Base-by-base conservation (phyloP, 495 filamentous ascomycete species). In the Pseudotulostoma volvatum region DNA sequence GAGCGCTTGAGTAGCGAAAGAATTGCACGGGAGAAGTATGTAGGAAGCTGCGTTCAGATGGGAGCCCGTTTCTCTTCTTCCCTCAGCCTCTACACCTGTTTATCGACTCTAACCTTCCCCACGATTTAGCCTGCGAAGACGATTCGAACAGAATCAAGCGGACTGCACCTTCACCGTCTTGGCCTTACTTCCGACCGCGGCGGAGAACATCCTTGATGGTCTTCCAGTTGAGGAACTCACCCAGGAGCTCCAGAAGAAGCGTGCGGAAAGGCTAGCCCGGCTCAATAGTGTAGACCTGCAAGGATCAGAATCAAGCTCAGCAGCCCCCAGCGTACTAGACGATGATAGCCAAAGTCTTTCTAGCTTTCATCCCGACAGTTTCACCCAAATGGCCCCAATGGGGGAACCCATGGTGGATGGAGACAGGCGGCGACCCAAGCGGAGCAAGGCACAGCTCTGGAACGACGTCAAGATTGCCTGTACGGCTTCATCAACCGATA, bases 151-250 rank as follows among this genome's bases (percentile, higher is more conserved):
- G 56, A 96, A 97, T 52, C 90, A 97, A 49, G 88, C 93, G 54
- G 92, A 96, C 59, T 97, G 90, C 57, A 93, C 86, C 34, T 93
- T 84, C 56, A 97, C 90, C n/a, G 84, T 96, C 17, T 77, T 94
- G 11, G 90, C 84, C n/a, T 68, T 97, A 37, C 68, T 97, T 8
- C 92, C 92, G 1, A 90, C 85, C 21, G 83, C 84, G 3, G 84
- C 84, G 5, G 74, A 88, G 41, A 81, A 93, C 50, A 84, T 97
- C 43, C 62, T 94, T 42, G 77, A 84, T 42, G 80, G 79, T 11
- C 68, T 95, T 42, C 83, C 88, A 16, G 90, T 93, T 17, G 90
- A 96, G 56, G 73, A 79, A 39, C 78, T 92, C 39, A 82, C 85
- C 4, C 77, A 82, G 32, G 87, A 96, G 56, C 68, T 97, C 30